phyloP scores from a whole-genome alignment of 495 filamentous ascomycete species.

The Chaetomium fimeti region DNA sequence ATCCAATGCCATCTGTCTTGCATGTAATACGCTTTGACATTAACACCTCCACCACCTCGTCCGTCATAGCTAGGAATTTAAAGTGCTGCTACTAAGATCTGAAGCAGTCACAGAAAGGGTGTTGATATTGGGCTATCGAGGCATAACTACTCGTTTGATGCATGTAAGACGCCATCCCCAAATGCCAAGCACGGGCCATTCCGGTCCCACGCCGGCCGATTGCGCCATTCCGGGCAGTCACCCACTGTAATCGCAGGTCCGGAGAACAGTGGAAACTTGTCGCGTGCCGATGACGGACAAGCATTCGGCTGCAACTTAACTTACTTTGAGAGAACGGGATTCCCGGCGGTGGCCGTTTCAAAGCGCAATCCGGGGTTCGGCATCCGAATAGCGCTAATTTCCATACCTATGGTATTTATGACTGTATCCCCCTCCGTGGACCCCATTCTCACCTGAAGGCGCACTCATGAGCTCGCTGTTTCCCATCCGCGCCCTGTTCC shows the following conservation, averaged over 20 bases:
- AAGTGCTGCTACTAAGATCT: no score
- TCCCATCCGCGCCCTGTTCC: constrained; percentile 7
- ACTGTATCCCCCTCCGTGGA: background rate
- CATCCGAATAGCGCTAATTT: background rate
- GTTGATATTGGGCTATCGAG: background rate
- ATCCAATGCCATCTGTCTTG: no score
- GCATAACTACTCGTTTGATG: constrained; percentile 4
- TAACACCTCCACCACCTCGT: no score
- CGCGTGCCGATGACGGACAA: constrained; percentile 24
- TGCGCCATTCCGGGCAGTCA: constrained; percentile 15
- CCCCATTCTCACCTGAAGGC: background rate
- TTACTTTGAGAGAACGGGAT: background rate
- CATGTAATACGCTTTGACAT: no score
- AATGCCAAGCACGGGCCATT: constrained; percentile 11
- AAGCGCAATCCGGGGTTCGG: constrained; percentile 3
- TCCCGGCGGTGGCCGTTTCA: constrained; percentile 13
- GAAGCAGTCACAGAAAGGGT: background rate
- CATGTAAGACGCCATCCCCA: constrained; percentile 4
- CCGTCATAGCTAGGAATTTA: no score
- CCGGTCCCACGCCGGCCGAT: background rate
- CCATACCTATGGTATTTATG: background rate
- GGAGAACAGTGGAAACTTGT: background rate
- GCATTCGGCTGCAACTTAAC: constrained; percentile 2
- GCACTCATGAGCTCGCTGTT: constrained; percentile 18
- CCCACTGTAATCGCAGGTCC: background rate